These are phyloP conservation scores for Cutaneotrichosporon sp. DNA, from an alignment of 1,284 basidiomycete genomes.

Conservation along the genomic window DNA sequence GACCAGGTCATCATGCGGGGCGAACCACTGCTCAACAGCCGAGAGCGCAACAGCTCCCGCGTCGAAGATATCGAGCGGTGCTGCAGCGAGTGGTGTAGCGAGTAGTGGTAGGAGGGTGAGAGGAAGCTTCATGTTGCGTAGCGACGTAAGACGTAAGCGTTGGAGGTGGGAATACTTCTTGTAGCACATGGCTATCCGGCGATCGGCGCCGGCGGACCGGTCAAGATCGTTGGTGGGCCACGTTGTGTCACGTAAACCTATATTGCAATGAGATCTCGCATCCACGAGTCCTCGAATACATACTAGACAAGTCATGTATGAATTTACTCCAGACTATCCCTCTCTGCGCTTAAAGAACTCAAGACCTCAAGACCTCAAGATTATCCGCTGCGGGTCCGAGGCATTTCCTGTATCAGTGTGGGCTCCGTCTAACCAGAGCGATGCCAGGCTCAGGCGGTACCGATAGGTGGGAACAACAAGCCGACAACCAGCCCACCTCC, in stretches of 20 bases:
- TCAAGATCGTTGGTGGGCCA: neutral
- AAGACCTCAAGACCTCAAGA: no score
- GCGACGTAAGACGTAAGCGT: neutral
- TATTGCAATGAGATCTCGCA: no score
- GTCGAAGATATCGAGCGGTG: neutral
- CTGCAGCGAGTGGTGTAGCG: neutral
- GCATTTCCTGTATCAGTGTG: no score
- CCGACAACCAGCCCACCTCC: neutral
- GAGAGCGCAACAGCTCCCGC: neutral
- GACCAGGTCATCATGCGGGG: neutral
- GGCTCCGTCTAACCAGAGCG: no score
- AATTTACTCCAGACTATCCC: no score
- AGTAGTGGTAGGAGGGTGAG: constrained; percentile 6
- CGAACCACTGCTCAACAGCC: neutral
- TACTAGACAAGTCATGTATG: no score
- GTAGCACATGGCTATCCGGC: neutral
- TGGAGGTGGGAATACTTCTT: neutral
- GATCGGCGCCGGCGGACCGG: constrained; percentile 6
- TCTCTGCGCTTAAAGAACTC: no score
- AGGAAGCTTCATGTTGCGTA: neutral
- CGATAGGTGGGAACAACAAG: neutral
- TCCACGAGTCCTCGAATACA: no score
- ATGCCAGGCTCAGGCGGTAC: no score
- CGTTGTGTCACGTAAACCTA: no score
- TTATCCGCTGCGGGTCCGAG: no score